These are phyloP conservation scores for Neurospora sp. DNA, from an alignment of 2,329 filamentous ascomycete genomes.

Conservation along the genomic window DNA sequence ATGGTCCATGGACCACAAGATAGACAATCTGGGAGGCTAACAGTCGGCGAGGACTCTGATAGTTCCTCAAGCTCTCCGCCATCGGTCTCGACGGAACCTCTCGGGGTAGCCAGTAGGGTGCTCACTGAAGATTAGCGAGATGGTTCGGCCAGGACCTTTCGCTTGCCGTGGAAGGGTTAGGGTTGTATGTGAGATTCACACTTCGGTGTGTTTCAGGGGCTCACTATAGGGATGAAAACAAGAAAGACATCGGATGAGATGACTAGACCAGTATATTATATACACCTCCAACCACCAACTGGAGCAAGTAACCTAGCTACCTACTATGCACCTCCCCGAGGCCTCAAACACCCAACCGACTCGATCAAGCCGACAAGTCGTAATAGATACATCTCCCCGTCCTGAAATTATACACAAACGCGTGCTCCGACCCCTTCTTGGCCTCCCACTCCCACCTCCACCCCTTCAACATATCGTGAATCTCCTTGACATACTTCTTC, in stretches of 20 bases:
- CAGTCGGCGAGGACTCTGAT: neutral
- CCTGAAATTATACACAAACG: slow-evolving; percentile 87
- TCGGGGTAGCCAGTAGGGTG: neutral
- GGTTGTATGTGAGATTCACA: neutral
- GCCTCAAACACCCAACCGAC: neutral
- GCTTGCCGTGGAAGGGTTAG: neutral
- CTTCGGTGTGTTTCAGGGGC: neutral
- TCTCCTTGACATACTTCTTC: slow-evolving; percentile 71
- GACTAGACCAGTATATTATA: neutral
- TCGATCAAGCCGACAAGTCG: slow-evolving; percentile 49
- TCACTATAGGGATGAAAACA: neutral
- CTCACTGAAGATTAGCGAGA: neutral
- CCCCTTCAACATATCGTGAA: slow-evolving; percentile 64
- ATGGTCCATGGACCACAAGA: neutral
- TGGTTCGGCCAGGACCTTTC: neutral
- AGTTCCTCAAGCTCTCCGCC: neutral
- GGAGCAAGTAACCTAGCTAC: neutral
- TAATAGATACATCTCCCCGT: slow-evolving; percentile 80
- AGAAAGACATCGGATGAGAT: neutral
- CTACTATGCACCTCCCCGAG: neutral
- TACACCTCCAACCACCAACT: neutral
- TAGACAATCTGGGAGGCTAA: neutral
- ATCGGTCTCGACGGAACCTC: neutral
- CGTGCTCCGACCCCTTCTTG: slow-evolving; percentile 52
- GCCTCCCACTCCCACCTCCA: slow-evolving; percentile 51